Evolutionary conservation across 1,284 basidiomycete genomes (phyloP), one percentile per base, ranked within the genome.

Genomic region (Ganoderma sinense): DNA sequence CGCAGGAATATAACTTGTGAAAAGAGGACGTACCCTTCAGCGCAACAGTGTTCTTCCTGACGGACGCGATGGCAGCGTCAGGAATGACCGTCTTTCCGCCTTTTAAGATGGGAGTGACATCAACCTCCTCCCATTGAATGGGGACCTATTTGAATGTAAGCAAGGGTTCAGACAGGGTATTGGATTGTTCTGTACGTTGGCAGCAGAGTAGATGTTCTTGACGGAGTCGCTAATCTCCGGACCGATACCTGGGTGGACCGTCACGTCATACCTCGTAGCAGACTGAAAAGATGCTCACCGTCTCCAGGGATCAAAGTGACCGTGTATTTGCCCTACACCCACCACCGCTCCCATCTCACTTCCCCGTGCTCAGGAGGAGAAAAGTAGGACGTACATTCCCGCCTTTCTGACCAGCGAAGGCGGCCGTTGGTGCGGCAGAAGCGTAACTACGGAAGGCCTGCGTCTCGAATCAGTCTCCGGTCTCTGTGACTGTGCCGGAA

Each of bases 111-210:
- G 98, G 98, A 23, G 96, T 94, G 67, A 99, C 98, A 79, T 94
- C 95, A 80, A 98, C 97, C 85, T 99, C 97, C 83, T 99, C 98
- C 98, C 98, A 99, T 84, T 95, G 88, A 78, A 98, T 97, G 65
- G 97, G 97, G 36, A 97, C 96, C 94, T 97, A 71, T 59, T 41
- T 11, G 16, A 31, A 11, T 29, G 61, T 70, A 16, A 70, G 51
- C 33, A 41, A 26, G 14, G 3, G 4, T 6, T 31, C 11, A 13
- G 16, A 6, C 20, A 18, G 2, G 1, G 2, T 18, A 36, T 11
- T 7, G 45, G 62, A 48, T 20, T 31, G 13, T 56, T 62, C 39
- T 75, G 71, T 80, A 94, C 96, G 71, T 93, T 89, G 73, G 97
- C 97, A 74, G 95, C 94, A 64, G 84, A 83, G 84, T 97, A 99